Evolutionary conservation across 768 basidiomycete species (phyloP).

Genomic region (Leccinum boreale): DNA sequence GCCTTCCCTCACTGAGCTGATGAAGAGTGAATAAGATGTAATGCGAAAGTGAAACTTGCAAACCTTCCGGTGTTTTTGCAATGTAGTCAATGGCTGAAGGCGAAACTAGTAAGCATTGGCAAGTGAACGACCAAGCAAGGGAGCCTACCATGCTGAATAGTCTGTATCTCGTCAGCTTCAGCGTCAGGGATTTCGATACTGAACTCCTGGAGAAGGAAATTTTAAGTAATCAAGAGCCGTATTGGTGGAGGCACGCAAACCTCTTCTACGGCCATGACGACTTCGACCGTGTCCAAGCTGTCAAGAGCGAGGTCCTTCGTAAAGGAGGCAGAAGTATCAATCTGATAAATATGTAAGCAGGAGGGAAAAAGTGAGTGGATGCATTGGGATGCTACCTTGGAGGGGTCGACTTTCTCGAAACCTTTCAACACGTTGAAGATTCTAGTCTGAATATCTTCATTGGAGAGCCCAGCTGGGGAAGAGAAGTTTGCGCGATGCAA

Average conservation of each 20-base stretch:
- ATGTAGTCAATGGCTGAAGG: conserved; percentile 89
- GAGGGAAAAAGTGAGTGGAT: conserved; percentile 1
- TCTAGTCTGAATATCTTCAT: conserved; percentile 21
- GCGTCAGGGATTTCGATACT: conserved; percentile 96
- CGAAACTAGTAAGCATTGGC: conserved; percentile 5
- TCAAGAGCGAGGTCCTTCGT: conserved; percentile 64
- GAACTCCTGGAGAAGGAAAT: conserved; percentile 66
- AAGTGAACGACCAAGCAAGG: not conserved
- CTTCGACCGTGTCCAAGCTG: conserved; percentile 95
- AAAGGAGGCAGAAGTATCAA: conserved; percentile 55
- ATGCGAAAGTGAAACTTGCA: conserved; percentile 17
- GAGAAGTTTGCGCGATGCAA: conserved; percentile 32
- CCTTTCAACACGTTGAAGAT: conserved; percentile 30
- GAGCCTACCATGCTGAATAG: conserved; percentile 80
- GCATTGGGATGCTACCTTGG: conserved; percentile 20
- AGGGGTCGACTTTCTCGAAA: conserved; percentile 28
- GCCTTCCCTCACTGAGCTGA: conserved; percentile 44
- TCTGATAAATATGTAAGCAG: conserved; percentile 39
- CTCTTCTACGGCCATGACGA: conserved; percentile 99
- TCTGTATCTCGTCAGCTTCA: conserved; percentile 93
- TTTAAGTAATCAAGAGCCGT: not conserved
- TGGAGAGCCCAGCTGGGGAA: conserved; percentile 22
- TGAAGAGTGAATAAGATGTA: conserved; percentile 12
- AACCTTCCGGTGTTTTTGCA: conserved; percentile 87
- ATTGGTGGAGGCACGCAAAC: conserved; percentile 31